Percentiles rank a stretch among this genome's conserved stretches.
These are phyloP conservation scores for Penstemon barbatus DNA, from an alignment of 257 asterid species.

Conservation along the genomic window DNA sequence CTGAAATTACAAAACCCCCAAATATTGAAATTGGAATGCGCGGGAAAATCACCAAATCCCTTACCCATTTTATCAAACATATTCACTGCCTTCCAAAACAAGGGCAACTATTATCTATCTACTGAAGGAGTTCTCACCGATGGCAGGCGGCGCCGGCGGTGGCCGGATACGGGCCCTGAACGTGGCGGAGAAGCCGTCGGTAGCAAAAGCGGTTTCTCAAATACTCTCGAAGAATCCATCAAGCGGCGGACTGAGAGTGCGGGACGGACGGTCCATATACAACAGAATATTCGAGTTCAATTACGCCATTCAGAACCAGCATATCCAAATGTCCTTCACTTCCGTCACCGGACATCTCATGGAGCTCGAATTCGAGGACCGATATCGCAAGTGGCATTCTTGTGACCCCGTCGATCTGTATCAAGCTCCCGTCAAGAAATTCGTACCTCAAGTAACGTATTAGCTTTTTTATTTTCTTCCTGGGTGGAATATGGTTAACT, in stretches of 20 bases:
- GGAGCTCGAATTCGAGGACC: constrained; percentile 90
- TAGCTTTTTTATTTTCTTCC: neutral
- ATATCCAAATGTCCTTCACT: constrained; percentile 79
- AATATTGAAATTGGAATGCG: neutral
- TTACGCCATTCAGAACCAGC: constrained; percentile 54
- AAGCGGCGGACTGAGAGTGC: constrained; percentile 58
- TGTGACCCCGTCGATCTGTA: constrained; percentile 92
- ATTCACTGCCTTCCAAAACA: neutral
- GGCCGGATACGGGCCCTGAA: constrained; percentile 68
- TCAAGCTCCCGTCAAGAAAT: constrained; percentile 75
- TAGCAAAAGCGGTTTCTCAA: constrained; percentile 84
- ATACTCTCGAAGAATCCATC: constrained; percentile 69
- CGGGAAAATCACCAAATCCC: constrained; percentile 2
- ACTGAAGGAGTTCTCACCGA: constrained; percentile 15
- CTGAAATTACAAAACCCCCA: neutral
- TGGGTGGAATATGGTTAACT: neutral
- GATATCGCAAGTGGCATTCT: constrained; percentile 89
- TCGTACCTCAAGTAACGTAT: constrained; percentile 71
- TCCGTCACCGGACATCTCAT: constrained; percentile 97
- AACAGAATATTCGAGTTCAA: constrained; percentile 86
- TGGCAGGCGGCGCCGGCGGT: constrained; percentile 56
- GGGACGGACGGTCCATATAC: constrained; percentile 86
- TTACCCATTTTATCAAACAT: neutral
- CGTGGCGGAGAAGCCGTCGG: constrained; percentile 99
- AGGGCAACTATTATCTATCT: neutral